Conservation (phyloP, 345 rosid species). For the Arabidopsis thaliana region DNA sequence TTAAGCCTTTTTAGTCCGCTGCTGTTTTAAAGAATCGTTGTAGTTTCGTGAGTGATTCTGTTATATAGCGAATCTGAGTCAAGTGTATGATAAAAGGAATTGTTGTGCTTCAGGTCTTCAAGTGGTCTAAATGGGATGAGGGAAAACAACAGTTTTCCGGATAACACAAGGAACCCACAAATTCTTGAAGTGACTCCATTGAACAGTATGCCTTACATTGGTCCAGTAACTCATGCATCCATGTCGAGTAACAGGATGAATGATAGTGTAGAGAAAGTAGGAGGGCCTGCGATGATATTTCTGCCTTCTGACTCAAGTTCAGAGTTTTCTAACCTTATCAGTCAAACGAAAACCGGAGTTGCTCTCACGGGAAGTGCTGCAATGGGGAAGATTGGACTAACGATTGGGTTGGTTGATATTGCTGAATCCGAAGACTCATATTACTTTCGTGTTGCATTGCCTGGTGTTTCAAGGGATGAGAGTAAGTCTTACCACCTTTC, state of each 20-base stretch:
- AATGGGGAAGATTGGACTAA: slow-evolving; percentile 62
- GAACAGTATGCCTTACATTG: slow-evolving; percentile 67
- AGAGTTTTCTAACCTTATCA: slow-evolving; percentile 51
- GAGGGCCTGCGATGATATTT: slow-evolving; percentile 57
- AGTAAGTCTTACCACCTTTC: slow-evolving; percentile 52
- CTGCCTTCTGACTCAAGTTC: slow-evolving; percentile 55
- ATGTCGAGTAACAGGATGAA: slow-evolving; percentile 27
- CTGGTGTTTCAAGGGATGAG: slow-evolving; percentile 73
- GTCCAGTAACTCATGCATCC: slow-evolving; percentile 49
- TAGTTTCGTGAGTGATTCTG: not conserved
- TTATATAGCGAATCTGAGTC: not conserved
- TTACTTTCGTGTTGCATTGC: slow-evolving; percentile 66
- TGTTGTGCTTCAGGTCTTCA: slow-evolving; percentile 37
- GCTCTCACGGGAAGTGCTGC: slow-evolving; percentile 75
- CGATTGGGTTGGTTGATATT: slow-evolving; percentile 62
- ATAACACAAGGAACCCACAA: slow-evolving; percentile 34
- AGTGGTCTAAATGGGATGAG: slow-evolving; percentile 16
- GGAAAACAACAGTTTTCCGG: slow-evolving; percentile 13
- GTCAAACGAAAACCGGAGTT: slow-evolving; percentile 54
- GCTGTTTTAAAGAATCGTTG: not conserved
- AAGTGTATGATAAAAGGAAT: not conserved
- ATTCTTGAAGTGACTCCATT: slow-evolving; percentile 64
- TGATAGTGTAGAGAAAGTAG: slow-evolving; percentile 42
- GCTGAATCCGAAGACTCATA: slow-evolving; percentile 68
- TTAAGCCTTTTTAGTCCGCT: not conserved